Evolutionary conservation across 2,329 filamentous ascomycete species (phyloP).

Genomic region (Gaeumannomyces sp.): DNA sequence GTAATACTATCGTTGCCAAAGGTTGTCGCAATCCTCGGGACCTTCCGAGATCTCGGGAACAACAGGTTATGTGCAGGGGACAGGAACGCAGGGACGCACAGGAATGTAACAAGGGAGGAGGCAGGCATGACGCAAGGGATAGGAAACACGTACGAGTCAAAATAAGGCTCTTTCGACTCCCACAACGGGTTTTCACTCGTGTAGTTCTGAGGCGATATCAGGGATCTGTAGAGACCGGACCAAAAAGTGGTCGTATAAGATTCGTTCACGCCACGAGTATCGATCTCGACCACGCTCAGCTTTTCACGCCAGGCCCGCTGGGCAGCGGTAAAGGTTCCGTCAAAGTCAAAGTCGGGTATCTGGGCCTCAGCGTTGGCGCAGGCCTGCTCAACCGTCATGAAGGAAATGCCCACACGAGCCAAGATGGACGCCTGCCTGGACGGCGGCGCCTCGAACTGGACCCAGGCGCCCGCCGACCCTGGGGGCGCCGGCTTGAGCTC

Average conservation of each 20-base stretch:
- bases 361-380: slow-evolving; percentile 57
- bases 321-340: slow-evolving; percentile 39
- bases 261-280: slow-evolving; percentile 41
- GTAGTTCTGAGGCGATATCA: slow-evolving; percentile 62
- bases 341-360: slow-evolving; percentile 54
- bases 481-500: slow-evolving; percentile 12
- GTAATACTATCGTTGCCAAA: too few species aligned
- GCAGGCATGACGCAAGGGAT: background rate
- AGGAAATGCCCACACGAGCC: slow-evolving; percentile 62
- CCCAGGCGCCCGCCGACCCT: slow-evolving; percentile 49
- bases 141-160: background rate
- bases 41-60: background rate
- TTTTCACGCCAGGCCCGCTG: slow-evolving; percentile 52
- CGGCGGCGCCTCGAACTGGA: slow-evolving; percentile 47
- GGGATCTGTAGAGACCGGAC: slow-evolving; percentile 53
- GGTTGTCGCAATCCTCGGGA: too few species aligned
- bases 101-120: background rate
- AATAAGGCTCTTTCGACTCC: slow-evolving; percentile 6
- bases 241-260: slow-evolving; percentile 52
- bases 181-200: slow-evolving; percentile 34
- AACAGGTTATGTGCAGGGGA: too few species aligned
- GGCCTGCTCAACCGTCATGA: slow-evolving; percentile 55
- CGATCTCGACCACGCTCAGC: slow-evolving; percentile 45
- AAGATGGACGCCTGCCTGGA: slow-evolving; percentile 39
- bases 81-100: too few species aligned